A percentile compares a stretch with the other conserved stretches of the same genome.
phyloP scores from a whole-genome alignment of 2,329 filamentous ascomycete genomes.

The Dactylellina drechsleri region DNA sequence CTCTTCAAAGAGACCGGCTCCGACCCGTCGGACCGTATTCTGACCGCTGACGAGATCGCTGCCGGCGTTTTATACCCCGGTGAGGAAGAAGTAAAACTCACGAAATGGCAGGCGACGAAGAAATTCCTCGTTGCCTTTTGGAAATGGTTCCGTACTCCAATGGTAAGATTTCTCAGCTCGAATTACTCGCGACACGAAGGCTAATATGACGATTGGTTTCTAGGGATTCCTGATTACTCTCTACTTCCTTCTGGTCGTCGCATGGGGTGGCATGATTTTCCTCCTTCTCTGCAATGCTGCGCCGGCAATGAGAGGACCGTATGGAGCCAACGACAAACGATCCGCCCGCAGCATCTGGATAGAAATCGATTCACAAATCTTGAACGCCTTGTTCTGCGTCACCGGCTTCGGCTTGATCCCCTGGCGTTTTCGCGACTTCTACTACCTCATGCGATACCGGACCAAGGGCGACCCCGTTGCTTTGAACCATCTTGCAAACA shows the following conservation, averaged over 20 bases:
- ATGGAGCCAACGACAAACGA: slow-evolving; percentile 75
- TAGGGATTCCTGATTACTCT: slow-evolving; percentile 78
- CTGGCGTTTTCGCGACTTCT: slow-evolving; percentile 84
- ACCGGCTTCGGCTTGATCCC: slow-evolving; percentile 85
- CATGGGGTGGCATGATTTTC: slow-evolving; percentile 92
- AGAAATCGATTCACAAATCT: slow-evolving; percentile 83
- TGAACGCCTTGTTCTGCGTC: slow-evolving; percentile 86
- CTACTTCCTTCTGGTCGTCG: slow-evolving; percentile 82
- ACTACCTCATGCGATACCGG: slow-evolving; percentile 75
- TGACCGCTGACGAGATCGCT: slow-evolving; percentile 67
- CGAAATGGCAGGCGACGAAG: slow-evolving; percentile 69
- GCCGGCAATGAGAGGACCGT: slow-evolving; percentile 66
- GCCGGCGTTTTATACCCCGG: slow-evolving; percentile 71
- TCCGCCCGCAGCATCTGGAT: slow-evolving; percentile 85
- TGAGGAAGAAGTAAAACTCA: slow-evolving; percentile 66
- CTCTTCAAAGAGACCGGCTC: slow-evolving; percentile 37
- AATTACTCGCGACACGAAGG: too few relatives aligned
- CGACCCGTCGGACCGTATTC: slow-evolving; percentile 59
- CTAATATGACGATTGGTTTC: neutral
- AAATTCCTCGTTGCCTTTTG: slow-evolving; percentile 72
- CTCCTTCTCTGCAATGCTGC: slow-evolving; percentile 80
- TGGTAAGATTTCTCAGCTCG: slow-evolving; percentile 59
- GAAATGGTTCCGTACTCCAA: slow-evolving; percentile 77
- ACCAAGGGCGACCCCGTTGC: slow-evolving; percentile 64
- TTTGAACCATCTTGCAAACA: slow-evolving; percentile 75